Evolutionary conservation across 2,329 filamentous ascomycete species (phyloP).

Genomic region (Monosporascus sp.): DNA sequence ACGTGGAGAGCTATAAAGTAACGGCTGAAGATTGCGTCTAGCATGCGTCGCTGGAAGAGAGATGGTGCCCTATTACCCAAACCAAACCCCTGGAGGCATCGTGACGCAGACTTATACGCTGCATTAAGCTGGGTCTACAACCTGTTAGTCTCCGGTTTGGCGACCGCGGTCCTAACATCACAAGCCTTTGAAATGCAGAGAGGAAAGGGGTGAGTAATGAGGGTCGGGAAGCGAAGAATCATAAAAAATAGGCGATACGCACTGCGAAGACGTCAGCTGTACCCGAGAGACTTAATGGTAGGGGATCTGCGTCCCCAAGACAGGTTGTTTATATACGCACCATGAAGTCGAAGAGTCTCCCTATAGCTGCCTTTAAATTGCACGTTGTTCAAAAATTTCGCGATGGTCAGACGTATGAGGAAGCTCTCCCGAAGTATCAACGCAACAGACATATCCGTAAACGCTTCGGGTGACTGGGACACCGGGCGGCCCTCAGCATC

Average conservation of each 20-base stretch:
- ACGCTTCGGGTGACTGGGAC: slow-evolving; percentile 15
- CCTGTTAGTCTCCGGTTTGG: not conserved
- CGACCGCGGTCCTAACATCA: not conserved
- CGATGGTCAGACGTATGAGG: slow-evolving; percentile 35
- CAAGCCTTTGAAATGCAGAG: not conserved
- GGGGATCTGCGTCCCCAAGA: not conserved
- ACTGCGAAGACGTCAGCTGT: not conserved
- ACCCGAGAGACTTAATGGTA: not conserved
- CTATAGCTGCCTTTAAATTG: slow-evolving; percentile 32
- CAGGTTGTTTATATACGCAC: not conserved
- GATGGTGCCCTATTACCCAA: slow-evolving; percentile 13
- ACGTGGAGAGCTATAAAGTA: slow-evolving; percentile 52
- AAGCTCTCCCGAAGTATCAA: slow-evolving; percentile 40
- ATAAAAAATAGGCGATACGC: not conserved
- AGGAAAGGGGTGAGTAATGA: not conserved
- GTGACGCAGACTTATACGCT: slow-evolving; percentile 36
- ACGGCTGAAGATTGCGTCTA: slow-evolving; percentile 48
- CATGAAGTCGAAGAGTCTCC: slow-evolving; percentile 38
- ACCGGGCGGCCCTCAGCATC: slow-evolving; percentile 26
- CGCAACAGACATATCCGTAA: slow-evolving; percentile 46
- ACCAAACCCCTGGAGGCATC: slow-evolving; percentile 23
- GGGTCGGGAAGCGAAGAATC: not conserved
- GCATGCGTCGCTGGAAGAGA: slow-evolving; percentile 36
- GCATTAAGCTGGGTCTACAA: slow-evolving; percentile 28
- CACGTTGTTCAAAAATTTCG: slow-evolving; percentile 38